These are phyloP conservation scores for Triadica sebifera DNA, from an alignment of 345 rosid genomes.

Conservation along the genomic window DNA sequence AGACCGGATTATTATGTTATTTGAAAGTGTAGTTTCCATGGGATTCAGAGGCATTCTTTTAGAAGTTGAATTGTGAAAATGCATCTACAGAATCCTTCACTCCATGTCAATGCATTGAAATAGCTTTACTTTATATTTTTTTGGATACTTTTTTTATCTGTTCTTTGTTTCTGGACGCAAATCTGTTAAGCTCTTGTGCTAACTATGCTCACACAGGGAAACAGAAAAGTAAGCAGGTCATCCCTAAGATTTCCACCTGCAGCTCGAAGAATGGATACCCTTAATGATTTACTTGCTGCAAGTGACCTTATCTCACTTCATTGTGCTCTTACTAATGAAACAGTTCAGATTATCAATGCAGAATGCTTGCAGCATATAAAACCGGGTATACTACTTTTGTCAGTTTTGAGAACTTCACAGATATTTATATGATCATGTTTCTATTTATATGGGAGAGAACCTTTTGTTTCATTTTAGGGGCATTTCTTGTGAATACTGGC, in stretches of 20 bases:
- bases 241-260: slow-evolving; percentile 75
- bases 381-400: slow-evolving; percentile 56
- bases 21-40: not conserved
- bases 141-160: not conserved
- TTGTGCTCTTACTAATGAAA: slow-evolving; percentile 83
- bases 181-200: not conserved
- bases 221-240: slow-evolving; percentile 56
- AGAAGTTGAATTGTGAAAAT: not conserved
- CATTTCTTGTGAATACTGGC: slow-evolving; percentile 95
- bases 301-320: slow-evolving; percentile 96
- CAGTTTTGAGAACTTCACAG: not conserved
- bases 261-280: slow-evolving; percentile 96
- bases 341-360: slow-evolving; percentile 87
- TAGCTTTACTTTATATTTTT: not conserved
- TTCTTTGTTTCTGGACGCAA: not conserved
- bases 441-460: not conserved
- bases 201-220: slow-evolving; percentile 45
- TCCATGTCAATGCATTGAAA: not conserved
- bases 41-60: not conserved
- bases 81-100: not conserved
- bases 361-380: slow-evolving; percentile 96
- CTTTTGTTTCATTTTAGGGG: slow-evolving; percentile 49
- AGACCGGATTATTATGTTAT: not conserved
- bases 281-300: slow-evolving; percentile 91
- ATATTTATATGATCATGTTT: not conserved